A percentile compares a stretch with the other conserved stretches of the same genome.
These are phyloP conservation scores for Lactarius hengduanensis DNA, from an alignment of 768 basidiomycete genomes.

Conservation along the genomic window DNA sequence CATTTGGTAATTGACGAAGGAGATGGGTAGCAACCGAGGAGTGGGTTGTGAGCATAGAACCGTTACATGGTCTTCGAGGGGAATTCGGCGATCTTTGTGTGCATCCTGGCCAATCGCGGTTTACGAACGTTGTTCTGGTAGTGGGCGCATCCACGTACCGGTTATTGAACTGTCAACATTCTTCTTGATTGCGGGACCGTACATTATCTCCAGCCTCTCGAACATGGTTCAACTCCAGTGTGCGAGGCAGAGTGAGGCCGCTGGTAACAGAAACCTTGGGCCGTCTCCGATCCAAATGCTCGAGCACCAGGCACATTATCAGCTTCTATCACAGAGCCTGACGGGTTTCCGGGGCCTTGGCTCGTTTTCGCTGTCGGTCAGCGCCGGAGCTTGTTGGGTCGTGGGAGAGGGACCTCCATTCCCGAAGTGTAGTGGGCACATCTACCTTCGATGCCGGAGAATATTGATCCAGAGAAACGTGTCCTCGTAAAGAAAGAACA, in stretches of 20 bases:
- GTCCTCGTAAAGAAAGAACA: slow-evolving; percentile 59
- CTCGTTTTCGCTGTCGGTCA: not conserved
- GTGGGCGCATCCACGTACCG: slow-evolving; percentile 45
- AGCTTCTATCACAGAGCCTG: not conserved
- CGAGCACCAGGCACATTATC: not conserved
- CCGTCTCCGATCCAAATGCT: not conserved
- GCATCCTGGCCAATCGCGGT: slow-evolving; percentile 61
- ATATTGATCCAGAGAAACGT: not conserved
- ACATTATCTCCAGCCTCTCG: slow-evolving; percentile 86
- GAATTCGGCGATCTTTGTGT: slow-evolving; percentile 78
- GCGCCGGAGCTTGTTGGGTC: not conserved
- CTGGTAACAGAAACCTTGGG: not conserved
- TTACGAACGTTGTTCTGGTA: slow-evolving; percentile 1
- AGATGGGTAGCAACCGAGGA: slow-evolving; percentile 68
- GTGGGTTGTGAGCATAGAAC: slow-evolving; percentile 66
- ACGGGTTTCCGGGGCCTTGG: not conserved
- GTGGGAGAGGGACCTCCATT: not conserved
- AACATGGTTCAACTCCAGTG: slow-evolving; percentile 92
- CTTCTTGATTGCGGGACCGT: slow-evolving; percentile 76
- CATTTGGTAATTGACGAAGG: slow-evolving; percentile 65
- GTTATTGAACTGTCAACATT: slow-evolving; percentile 93
- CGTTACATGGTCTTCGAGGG: slow-evolving; percentile 86
- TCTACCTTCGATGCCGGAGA: not conserved
- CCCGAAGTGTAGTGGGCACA: not conserved
- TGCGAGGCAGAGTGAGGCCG: slow-evolving; percentile 56